Conservation (phyloP, 352 stramenopile genomes). For the Globisporangium sylvaticum region DNA sequence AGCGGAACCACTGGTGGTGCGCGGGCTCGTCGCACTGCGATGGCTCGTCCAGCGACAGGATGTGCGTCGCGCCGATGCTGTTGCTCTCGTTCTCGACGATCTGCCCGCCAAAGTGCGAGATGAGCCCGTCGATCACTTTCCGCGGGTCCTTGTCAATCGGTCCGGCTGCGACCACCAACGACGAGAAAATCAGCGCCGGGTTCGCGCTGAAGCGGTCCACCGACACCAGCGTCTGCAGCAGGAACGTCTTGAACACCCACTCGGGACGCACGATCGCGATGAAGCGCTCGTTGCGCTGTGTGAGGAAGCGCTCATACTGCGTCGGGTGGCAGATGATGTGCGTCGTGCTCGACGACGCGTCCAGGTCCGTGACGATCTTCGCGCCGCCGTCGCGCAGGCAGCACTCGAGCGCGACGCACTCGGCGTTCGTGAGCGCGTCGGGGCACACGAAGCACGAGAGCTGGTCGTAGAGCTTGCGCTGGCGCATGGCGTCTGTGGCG, state of each 20-base stretch:
- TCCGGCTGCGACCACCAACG: conserved; percentile 62
- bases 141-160: conserved; percentile 75
- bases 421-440: conserved; percentile 31
- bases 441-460: conserved; percentile 55
- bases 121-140: conserved; percentile 77
- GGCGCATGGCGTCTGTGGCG: conserved; percentile 25
- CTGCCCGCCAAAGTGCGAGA: conserved; percentile 79
- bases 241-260: conserved; percentile 76
- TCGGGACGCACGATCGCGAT: conserved; percentile 69
- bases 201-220: conserved; percentile 77
- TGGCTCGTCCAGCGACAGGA: conserved; percentile 61
- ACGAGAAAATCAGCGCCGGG: conserved; percentile 71
- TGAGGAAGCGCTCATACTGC: conserved; percentile 45
- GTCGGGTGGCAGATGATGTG: conserved; percentile 71
- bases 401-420: conserved; percentile 44
- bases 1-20: conserved; percentile 36
- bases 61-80: conserved; percentile 54
- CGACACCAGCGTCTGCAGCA: conserved; percentile 57
- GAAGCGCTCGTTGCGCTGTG: conserved; percentile 57
- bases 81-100: conserved; percentile 53
- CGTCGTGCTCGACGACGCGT: conserved; percentile 30
- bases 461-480: conserved; percentile 39
- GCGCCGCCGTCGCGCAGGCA: conserved; percentile 67
- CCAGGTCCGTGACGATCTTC: conserved; percentile 29
- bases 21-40: conserved; percentile 24